These are phyloP conservation scores for Ochetophila trinervis DNA, from an alignment of 306 rosid species.

Conservation along the genomic window DNA sequence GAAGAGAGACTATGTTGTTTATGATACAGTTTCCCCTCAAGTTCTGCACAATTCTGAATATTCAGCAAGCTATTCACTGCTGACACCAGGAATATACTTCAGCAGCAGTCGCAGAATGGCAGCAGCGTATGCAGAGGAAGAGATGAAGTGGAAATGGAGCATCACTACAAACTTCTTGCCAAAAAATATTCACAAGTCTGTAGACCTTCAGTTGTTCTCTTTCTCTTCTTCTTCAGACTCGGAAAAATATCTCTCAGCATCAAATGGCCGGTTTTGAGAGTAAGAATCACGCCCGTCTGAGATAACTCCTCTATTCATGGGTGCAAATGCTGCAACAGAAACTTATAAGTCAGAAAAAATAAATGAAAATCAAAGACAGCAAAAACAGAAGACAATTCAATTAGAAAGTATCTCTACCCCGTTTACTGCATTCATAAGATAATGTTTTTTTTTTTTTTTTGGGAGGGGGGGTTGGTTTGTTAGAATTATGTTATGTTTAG, in stretches of 20 bases:
- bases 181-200: background rate
- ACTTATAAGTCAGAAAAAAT: background rate
- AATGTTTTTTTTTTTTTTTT: no score
- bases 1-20: no score
- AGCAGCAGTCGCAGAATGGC: background rate
- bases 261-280: constrained; percentile 46
- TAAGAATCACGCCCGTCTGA: constrained; percentile 33
- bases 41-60: no score
- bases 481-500: no score
- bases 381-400: no score
- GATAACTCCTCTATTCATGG: constrained; percentile 50
- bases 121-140: background rate
- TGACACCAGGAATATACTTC: background rate
- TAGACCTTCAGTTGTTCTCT: background rate
- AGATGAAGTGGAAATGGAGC: constrained; percentile 14
- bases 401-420: no score
- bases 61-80: background rate
- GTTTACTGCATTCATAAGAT: no score
- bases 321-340: constrained; percentile 79
- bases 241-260: constrained; percentile 60
- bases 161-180: constrained; percentile 6
- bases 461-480: no score
- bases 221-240: constrained; percentile 38
- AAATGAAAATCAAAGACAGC: no score
- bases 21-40: no score